Percentiles rank a stretch among this genome's conserved stretches.
phyloP scores from a whole-genome alignment of 2,329 filamentous ascomycete species.

The Pestalotiopsis sp. region DNA sequence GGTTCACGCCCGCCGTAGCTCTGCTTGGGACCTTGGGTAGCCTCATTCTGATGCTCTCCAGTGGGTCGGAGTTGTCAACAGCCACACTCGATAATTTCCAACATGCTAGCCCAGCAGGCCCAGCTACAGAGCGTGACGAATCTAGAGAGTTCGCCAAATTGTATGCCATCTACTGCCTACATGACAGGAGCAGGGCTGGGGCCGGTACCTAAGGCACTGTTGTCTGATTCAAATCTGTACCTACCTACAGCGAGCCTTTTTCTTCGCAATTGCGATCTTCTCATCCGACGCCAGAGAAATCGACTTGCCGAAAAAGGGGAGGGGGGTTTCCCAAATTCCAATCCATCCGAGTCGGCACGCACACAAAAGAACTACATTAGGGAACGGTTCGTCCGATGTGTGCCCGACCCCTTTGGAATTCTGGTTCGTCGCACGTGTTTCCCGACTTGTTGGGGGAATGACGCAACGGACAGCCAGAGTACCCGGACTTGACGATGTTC shows the following conservation, averaged over 20 bases:
- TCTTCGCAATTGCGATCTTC: too few species aligned
- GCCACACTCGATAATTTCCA: slow-evolving; percentile 11
- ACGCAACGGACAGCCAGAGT: neutral
- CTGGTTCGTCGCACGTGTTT: neutral
- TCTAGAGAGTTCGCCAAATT: slow-evolving; percentile 7
- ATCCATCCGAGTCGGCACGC: neutral
- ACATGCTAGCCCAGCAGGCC: neutral
- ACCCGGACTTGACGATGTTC: slow-evolving; percentile 2
- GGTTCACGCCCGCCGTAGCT: neutral
- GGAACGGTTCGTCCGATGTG: neutral
- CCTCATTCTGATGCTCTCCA: neutral
- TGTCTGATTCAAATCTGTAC: too few species aligned
- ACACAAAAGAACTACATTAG: neutral
- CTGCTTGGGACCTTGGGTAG: neutral
- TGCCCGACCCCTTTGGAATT: neutral
- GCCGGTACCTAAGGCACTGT: neutral
- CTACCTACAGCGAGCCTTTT: too few species aligned
- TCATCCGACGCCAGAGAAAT: neutral
- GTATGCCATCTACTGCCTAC: slow-evolving; percentile 10
- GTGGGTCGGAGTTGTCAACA: neutral
- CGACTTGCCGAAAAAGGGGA: neutral
- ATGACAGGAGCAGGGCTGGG: neutral
- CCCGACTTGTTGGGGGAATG: neutral
- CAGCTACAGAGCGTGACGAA: slow-evolving; percentile 4
- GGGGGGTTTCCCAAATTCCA: neutral